Conservation (phyloP, 106 monocot genomes). For the Agapanthus africanus region DNA sequence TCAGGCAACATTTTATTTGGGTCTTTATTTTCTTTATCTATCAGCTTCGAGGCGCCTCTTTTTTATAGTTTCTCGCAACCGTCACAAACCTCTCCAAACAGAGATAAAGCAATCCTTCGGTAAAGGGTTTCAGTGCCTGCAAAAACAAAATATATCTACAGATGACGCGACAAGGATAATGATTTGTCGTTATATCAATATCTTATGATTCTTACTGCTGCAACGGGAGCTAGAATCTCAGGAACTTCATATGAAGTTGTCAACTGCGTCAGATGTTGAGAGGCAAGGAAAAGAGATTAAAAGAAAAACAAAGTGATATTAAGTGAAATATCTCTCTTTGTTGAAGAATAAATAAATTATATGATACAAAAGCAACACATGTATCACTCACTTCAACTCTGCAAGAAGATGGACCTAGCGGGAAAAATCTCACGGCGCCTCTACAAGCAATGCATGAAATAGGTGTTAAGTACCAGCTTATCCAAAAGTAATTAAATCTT, state of each 20-base stretch:
- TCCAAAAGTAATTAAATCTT: no score
- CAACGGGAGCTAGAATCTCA: constrained; percentile 49
- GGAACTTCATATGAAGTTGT: constrained; percentile 70
- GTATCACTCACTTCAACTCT: constrained; percentile 47
- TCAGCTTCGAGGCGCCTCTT: constrained; percentile 27
- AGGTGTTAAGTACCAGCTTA: no score
- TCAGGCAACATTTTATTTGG: neutral
- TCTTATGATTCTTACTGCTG: constrained; percentile 43
- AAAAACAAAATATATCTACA: constrained; percentile 5
- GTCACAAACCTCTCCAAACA: constrained; percentile 58
- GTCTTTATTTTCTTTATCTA: neutral
- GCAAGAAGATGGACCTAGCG: constrained; percentile 59
- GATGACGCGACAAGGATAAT: neutral
- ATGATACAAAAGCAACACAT: neutral
- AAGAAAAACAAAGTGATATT: no score
- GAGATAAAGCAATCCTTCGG: constrained; percentile 50
- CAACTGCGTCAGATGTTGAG: constrained; percentile 30
- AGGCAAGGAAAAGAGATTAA: constrained; percentile 5
- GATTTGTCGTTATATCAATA: neutral
- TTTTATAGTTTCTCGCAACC: constrained; percentile 30
- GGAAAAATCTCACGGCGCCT: constrained; percentile 69
- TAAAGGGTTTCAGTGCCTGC: constrained; percentile 80
- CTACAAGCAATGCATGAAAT: no score
- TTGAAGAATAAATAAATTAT: neutral
- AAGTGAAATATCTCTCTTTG: neutral